A percentile compares a stretch with the other conserved stretches of the same genome.
Conservation (phyloP, 768 basidiomycete genomes). For the Cytidiella melzeri region DNA sequence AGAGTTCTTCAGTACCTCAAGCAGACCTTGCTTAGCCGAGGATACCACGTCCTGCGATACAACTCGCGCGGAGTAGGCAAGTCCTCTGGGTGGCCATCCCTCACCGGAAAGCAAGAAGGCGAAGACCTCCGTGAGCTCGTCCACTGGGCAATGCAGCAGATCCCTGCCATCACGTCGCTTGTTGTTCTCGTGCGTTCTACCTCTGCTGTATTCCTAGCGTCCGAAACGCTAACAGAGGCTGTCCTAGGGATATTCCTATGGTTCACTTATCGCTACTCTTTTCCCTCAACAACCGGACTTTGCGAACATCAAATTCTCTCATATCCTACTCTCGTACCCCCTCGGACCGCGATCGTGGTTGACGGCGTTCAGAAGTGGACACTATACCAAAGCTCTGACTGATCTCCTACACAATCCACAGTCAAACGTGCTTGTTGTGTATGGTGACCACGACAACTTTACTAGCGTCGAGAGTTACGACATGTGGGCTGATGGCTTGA, state of each 20-base stretch:
- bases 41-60: constrained; percentile 60
- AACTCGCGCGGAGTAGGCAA: constrained; percentile 76
- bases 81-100: constrained; percentile 67
- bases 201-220: neutral
- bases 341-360: constrained; percentile 60
- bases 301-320: constrained; percentile 42
- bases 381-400: constrained; percentile 47
- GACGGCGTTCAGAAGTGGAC: constrained; percentile 57
- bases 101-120: constrained; percentile 66
- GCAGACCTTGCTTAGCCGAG: constrained; percentile 34
- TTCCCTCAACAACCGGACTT: constrained; percentile 46
- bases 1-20: constrained; percentile 43
- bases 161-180: constrained; percentile 41
- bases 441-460: constrained; percentile 69
- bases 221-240: neutral
- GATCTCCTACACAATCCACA: constrained; percentile 39
- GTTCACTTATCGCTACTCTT: constrained; percentile 65
- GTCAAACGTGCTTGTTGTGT: constrained; percentile 54
- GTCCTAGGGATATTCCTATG: constrained; percentile 74
- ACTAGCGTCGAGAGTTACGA: constrained; percentile 51
- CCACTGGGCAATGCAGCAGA: constrained; percentile 40
- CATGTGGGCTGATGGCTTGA: constrained; percentile 44
- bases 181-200: constrained; percentile 51
- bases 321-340: constrained; percentile 74
- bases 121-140: constrained; percentile 63